Evolutionary conservation across 2,329 filamentous ascomycete species (phyloP).

Genomic region (Trichoderma arundinaceum): DNA sequence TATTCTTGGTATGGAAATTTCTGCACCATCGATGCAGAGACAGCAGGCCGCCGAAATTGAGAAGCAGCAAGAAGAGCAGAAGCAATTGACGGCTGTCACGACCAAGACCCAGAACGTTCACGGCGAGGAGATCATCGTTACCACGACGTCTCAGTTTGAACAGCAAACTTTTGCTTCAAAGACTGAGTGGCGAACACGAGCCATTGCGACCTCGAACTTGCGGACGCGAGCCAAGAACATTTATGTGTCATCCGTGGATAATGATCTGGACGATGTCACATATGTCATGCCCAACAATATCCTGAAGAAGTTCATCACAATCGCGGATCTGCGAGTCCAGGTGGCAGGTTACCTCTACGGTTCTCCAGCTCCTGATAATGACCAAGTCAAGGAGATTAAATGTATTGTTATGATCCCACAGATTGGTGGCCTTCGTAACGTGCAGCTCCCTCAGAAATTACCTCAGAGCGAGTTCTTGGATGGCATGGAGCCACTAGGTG

Average conservation of each 20-base stretch:
- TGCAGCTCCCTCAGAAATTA: constrained; percentile 86
- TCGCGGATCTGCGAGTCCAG: constrained; percentile 94
- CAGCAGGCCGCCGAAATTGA: constrained; percentile 99
- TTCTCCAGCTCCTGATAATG: constrained; percentile 88
- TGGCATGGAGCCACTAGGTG: constrained; percentile 84
- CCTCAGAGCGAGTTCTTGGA: constrained; percentile 92
- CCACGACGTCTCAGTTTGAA: constrained; percentile 96
- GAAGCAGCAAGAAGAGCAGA: constrained; percentile 97
- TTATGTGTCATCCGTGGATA: constrained; percentile 95
- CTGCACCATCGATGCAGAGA: constrained; percentile 94
- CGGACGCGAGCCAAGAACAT: constrained; percentile 96
- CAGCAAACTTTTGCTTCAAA: constrained; percentile 98
- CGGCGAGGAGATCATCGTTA: constrained; percentile 97
- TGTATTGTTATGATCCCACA: constrained; percentile 98
- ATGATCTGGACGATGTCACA: constrained; percentile 86
- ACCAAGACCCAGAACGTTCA: constrained; percentile 98
- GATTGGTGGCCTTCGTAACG: constrained; percentile 88
- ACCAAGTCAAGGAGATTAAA: constrained; percentile 94
- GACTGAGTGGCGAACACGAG: constrained; percentile 97
- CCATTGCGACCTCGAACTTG: constrained; percentile 94
- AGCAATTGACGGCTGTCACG: constrained; percentile 94
- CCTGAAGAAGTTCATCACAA: constrained; percentile 96
- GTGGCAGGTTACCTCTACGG: constrained; percentile 97
- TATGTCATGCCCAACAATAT: constrained; percentile 99
- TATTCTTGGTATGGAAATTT: constrained; percentile 99